These are phyloP conservation scores for Coniferiporia weirii DNA, from an alignment of 1,284 basidiomycete species.

Conservation along the genomic window DNA sequence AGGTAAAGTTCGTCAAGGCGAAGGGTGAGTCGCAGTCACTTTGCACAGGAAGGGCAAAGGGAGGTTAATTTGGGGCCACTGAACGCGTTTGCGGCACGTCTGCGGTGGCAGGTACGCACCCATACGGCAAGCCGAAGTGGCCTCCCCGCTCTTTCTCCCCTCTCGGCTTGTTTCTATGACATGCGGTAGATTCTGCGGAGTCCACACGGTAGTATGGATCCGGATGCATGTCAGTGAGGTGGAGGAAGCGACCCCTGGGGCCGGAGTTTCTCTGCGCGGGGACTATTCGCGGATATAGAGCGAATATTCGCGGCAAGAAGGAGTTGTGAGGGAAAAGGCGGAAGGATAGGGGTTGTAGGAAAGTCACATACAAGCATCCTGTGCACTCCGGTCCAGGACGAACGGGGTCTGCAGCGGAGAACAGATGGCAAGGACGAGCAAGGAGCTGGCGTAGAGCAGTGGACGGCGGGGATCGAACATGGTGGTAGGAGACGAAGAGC, in stretches of 20 bases:
- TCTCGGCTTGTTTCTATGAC: conserved; percentile 61
- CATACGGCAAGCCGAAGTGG: conserved; percentile 56
- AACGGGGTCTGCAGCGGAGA: conserved; percentile 9
- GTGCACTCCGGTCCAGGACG: not conserved
- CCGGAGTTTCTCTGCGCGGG: not conserved
- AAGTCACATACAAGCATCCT: conserved; percentile 1
- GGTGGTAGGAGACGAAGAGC: conserved; percentile 1
- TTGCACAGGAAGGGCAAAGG: not conserved
- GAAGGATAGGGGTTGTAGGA: not conserved
- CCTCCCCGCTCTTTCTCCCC: conserved; percentile 47
- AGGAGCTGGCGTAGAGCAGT: not conserved
- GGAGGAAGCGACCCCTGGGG: conserved; percentile 68
- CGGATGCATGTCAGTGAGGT: conserved; percentile 80
- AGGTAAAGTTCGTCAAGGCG: conserved; percentile 71
- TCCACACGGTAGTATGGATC: conserved; percentile 56
- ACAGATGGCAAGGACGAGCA: not conserved
- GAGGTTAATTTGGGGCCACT: not conserved
- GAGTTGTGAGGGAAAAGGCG: not conserved
- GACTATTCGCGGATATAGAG: conserved; percentile 7
- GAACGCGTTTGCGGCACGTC: conserved; percentile 1
- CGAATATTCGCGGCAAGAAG: not conserved
- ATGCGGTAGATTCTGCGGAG: conserved; percentile 49
- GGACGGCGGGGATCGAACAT: not conserved
- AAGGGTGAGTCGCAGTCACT: conserved; percentile 88
- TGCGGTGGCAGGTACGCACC: conserved; percentile 36